Base-by-base conservation (phyloP, 2,329 filamentous ascomycete genomes). In the Orbilia brochopaga region DNA sequence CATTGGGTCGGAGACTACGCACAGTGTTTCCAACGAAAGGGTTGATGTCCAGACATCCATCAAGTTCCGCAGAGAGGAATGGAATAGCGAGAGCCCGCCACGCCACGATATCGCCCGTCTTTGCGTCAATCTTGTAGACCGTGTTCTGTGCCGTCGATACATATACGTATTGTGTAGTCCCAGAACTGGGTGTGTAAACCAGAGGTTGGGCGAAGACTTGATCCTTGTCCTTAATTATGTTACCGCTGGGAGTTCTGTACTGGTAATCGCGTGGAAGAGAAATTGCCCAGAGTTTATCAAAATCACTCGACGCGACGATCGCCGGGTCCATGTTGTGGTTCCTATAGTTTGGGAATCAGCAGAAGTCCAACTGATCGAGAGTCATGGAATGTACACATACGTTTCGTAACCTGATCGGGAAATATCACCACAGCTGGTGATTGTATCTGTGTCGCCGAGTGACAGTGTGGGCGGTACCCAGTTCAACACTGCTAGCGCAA, bases 321-420 rank as follows among this genome's bases (percentile, higher is more conserved):
- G 83, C 80, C 0, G 86, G 86, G 75, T 87, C 85, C 82, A 88
- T 84, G 78, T 87, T 87, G 76, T 88, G 85, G 75, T 85, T 87
- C 42, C 67, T 72, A 52, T 42, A 65, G 11, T 37, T 15, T 21
- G 19, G 78, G 79, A 51, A 4, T 64, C 35, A 65, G 55, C 56
- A 60, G 15, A 40, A 24, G 35, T 27, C 42, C n/a, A 11, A 13
- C 5, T 19, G n/a, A 13, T 48, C 30, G 42, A 35, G 35, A 10
- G 35, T 17, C 24, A 32, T 32, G 27, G 27, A 13, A 42, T 15
- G 3, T 5, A 24, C 27, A 44, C 15, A 57, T 54, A 76, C 75
- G 73, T 66, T 76, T 85, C 83, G 76, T 86, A 86, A 23, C 84
- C 83, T 30, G 82, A 76, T 69, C 84, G 79, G 5, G 82, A 81